These are phyloP conservation scores for Pestalotiopsis sp. DNA, from an alignment of 2,329 filamentous ascomycete species.

Conservation along the genomic window DNA sequence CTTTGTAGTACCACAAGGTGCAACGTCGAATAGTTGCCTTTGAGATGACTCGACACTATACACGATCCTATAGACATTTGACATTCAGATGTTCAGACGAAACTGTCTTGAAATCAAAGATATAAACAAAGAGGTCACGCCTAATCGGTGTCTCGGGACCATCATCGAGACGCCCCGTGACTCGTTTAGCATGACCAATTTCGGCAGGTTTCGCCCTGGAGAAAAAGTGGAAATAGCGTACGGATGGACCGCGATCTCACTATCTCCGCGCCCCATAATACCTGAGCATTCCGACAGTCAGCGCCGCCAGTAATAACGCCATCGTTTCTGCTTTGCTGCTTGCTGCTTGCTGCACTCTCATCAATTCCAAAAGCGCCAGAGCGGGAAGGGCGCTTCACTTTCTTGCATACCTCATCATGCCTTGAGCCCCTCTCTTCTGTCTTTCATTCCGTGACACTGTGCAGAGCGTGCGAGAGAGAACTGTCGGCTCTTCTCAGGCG, in stretches of 20 bases:
- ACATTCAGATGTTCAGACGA: too few relatives aligned
- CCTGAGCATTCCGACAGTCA: conserved; percentile 12
- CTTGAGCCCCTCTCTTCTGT: neutral
- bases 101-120: too few relatives aligned
- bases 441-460: neutral
- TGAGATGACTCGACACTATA: too few relatives aligned
- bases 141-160: too few relatives aligned
- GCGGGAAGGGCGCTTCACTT: too few relatives aligned
- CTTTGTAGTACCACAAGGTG: too few relatives aligned
- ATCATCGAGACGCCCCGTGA: too few relatives aligned
- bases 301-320: conserved; percentile 12
- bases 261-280: conserved; percentile 19
- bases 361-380: neutral
- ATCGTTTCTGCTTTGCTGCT: neutral
- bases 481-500: neutral
- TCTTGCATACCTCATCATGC: neutral
- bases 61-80: too few relatives aligned
- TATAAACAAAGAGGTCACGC: too few relatives aligned
- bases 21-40: too few relatives aligned
- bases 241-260: conserved; percentile 13
- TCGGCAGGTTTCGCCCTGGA: conserved; percentile 1
- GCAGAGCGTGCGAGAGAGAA: neutral
- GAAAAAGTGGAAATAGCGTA: conserved; percentile 11
- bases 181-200: neutral
- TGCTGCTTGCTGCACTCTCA: neutral